Base-by-base conservation (phyloP, 768 basidiomycete genomes). In the Strobilomyces confusus region DNA sequence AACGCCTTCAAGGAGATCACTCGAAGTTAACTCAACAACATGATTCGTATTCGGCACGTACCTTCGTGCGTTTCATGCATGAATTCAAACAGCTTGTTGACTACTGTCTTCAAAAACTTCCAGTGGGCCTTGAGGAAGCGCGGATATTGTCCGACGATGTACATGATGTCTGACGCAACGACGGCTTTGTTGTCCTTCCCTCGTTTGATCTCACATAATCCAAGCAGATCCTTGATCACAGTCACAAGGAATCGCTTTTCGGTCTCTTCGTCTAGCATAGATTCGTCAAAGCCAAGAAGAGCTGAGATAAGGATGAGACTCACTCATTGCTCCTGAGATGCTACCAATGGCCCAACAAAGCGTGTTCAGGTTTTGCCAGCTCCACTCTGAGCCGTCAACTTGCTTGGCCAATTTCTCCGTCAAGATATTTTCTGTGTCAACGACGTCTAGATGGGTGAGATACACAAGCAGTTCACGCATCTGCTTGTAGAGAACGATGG, bases 1-100 rank as follows among this genome's bases (percentile, higher is more conserved):
- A 12, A 99, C 97, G 75, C 95, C 92, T 91, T 60, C 38, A 56
- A 17, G 42, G 29, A 19, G 34, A 44, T 29, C 23, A 46, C 36
- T 32, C 34, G 14, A 51, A 11, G 33, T 52, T n/a, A 62, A 49
- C 42, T 44, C 29, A 34, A 37, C n/a, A 26, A n/a, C 44, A 22
- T 8, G 13, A 8, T 29, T 34, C 11, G 19, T 26, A 8, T 30
- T 30, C 25, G 3, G 13, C 8, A 3, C 42, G 32, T 44, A 87
- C 92, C 94, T 77, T 99, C 97, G 65, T 99, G 95, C 0, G 93
- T 97, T 74, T 99, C 95, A 70, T 99, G 97, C 94, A 98, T 98
- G 71, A 99, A 99, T 69, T 99, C 97, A 72, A 98, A 99, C 8
- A 98, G 78, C 72, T 99, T 99, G 76, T 98, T 99, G 58, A 99